These are phyloP conservation scores for Nothomitra cinnamomea DNA, from an alignment of 2,329 filamentous ascomycete genomes.

Conservation along the genomic window DNA sequence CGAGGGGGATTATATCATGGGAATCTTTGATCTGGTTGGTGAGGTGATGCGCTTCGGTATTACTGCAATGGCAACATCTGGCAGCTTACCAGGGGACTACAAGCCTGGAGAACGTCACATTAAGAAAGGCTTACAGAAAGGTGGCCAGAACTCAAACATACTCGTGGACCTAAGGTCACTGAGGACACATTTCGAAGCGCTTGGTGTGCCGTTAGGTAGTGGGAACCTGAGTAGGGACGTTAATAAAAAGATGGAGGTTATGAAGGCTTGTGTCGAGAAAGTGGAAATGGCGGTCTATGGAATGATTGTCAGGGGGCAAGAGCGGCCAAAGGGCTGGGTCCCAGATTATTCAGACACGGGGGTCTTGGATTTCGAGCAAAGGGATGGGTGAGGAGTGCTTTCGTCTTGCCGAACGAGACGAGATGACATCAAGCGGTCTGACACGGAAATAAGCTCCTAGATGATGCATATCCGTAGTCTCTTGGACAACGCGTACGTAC, in stretches of 20 bases:
- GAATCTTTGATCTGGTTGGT: constrained; percentile 83
- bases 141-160: constrained; percentile 39
- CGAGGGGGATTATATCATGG: constrained; percentile 73
- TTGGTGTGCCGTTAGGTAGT: constrained; percentile 37
- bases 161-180: constrained; percentile 67
- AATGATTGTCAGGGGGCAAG: constrained; percentile 68
- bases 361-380: neutral
- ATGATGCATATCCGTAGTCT: too few species aligned
- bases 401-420: too few species aligned
- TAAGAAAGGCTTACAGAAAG: constrained; percentile 17
- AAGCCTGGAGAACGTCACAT: constrained; percentile 19
- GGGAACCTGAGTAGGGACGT: constrained; percentile 44
- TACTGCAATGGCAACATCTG: constrained; percentile 63
- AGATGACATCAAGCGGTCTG: too few species aligned
- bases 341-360: constrained; percentile 37
- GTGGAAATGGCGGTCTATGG: constrained; percentile 85
- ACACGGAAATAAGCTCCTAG: too few species aligned
- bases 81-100: constrained; percentile 28
- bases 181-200: constrained; percentile 56
- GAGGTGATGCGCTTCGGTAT: constrained; percentile 97
- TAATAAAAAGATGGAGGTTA: constrained; percentile 67
- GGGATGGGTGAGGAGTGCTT: neutral
- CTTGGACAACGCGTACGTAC: too few species aligned
- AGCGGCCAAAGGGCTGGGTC: constrained; percentile 82
- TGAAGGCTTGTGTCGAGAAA: constrained; percentile 80